A percentile compares a stretch with the other conserved stretches of the same genome.
Evolutionary conservation across 228 moss, liverwort and hornwort species (phyloP).

Genomic region (Sphagnum fallax): DNA sequence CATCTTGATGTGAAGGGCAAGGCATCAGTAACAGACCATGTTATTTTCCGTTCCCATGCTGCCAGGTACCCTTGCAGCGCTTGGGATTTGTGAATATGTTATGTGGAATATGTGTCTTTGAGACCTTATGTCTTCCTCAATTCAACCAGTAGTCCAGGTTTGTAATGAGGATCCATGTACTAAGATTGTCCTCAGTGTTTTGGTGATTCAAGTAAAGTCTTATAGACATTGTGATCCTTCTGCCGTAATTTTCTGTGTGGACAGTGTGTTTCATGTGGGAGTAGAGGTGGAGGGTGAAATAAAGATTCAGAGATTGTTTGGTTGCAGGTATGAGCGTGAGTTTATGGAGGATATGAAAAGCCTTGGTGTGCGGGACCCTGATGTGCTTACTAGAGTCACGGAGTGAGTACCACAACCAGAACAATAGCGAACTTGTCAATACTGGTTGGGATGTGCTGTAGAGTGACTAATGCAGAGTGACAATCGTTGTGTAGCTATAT

Average conservation of each 20-base stretch:
- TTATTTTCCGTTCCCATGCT: constrained; percentile 79
- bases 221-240: too few relatives aligned
- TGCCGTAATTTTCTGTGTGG: too few relatives aligned
- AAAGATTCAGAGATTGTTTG: constrained; percentile 1
- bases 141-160: too few relatives aligned
- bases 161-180: too few relatives aligned
- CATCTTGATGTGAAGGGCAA: constrained; percentile 61
- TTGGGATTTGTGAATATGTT: background rate
- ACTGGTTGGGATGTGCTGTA: background rate
- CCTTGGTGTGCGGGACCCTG: constrained; percentile 64
- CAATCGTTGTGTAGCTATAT: constrained; percentile 49
- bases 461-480: background rate
- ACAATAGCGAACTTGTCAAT: background rate
- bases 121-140: too few relatives aligned
- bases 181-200: too few relatives aligned
- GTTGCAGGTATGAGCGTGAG: constrained; percentile 74
- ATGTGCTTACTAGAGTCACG: constrained; percentile 77
- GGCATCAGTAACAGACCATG: constrained; percentile 67
- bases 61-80: constrained; percentile 32
- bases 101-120: background rate
- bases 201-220: too few relatives aligned
- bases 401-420: constrained; percentile 44
- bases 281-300: background rate
- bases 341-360: constrained; percentile 89
- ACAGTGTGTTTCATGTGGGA: too few relatives aligned